Percentiles rank a stretch among this genome's conserved stretches.
phyloP scores from a whole-genome alignment of 1,284 basidiomycete genomes.

The Marasmius oreades region DNA sequence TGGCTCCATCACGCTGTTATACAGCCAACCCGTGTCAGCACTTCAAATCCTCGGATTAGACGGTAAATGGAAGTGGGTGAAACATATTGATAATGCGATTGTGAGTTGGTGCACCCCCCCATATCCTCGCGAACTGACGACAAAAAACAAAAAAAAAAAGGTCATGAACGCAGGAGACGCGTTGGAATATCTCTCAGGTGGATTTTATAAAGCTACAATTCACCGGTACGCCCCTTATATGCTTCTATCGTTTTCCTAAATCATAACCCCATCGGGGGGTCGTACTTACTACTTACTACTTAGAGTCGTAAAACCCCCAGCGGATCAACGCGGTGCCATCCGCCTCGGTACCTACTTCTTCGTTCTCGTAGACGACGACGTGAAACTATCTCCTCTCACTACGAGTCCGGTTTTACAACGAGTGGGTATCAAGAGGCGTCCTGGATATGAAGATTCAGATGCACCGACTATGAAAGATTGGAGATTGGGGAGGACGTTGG shows the following conservation, averaged over 20 bases:
- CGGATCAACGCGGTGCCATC: slow-evolving; percentile 41
- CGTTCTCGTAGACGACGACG: slow-evolving; percentile 32
- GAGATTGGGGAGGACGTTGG: slow-evolving; percentile 29
- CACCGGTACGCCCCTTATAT: slow-evolving; percentile 35
- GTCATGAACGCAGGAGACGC: slow-evolving; percentile 46
- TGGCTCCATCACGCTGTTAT: slow-evolving; percentile 52
- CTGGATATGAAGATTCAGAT: slow-evolving; percentile 23
- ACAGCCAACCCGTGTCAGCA: slow-evolving; percentile 12
- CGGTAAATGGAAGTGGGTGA: slow-evolving; percentile 13
- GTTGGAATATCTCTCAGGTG: slow-evolving; percentile 48
- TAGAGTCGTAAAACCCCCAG: slow-evolving; percentile 41
- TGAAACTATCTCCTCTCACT: slow-evolving; percentile 32
- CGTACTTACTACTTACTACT: too few relatives aligned
- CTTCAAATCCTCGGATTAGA: slow-evolving; percentile 11
- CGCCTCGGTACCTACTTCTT: slow-evolving; percentile 55
- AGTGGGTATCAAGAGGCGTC: slow-evolving; percentile 26
- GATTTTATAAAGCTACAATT: slow-evolving; percentile 37
- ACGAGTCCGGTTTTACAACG: slow-evolving; percentile 39
- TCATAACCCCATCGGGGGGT: too few relatives aligned
- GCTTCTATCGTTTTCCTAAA: not conserved
- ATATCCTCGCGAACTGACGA: too few relatives aligned
- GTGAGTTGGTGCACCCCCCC: slow-evolving; percentile 4
- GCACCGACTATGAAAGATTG: slow-evolving; percentile 35
- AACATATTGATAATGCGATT: slow-evolving; percentile 13
- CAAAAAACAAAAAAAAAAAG: slow-evolving; percentile 12